Base-by-base conservation (phyloP, 1,139 yeast species). In the Saccharomycopsis hybrid region DNA sequence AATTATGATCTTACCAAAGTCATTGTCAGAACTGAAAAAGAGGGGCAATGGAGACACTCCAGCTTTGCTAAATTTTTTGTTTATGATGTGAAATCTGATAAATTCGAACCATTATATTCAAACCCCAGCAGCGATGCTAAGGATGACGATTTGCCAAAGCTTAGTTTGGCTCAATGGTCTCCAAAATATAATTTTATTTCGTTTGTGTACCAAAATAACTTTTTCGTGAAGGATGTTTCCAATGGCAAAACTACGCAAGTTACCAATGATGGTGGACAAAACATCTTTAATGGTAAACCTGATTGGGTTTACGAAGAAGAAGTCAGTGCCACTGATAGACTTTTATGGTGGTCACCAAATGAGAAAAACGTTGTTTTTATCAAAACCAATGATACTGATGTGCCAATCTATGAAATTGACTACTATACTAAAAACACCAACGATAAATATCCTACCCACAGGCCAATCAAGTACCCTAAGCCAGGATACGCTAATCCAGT, bases 231-330 rank as follows among this genome's bases (percentile, higher is more conserved):
- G 49, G 61, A 71, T 38, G 58, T 74, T 0, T 50, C 54, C 1
- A 58, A 58, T 8, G 46, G 39, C 27, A 53, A 58, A 8, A 58
- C 68, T 3, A 58, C 53, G 1, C 74, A 71, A 59, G 66, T 92
- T 9, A 88, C 97, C 0, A 53, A 60, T 2, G 89, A 80, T 59
- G 97, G 97, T 0, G 76, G 84, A 3, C 64, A 64, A 0, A 67
- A 75, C 43, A 70, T 87, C n/a, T 78, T 81, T 59, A 88, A 92
- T 61, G 99, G 96, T 0, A 83, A 80, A 55, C 85, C 97, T 0
- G 98, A 92, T 60, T 92, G 98, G 98, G 87, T 92, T 0, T 92
- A 92, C 62, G 98, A 92, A 63, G 98, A 94, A 60, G 98, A 94
- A 60, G 89, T 92, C 0, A 64, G 83, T 3, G 73, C 76, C 0